Percentiles rank a stretch among this genome's conserved stretches.
Evolutionary conservation across 306 rosid species (phyloP).

Genomic region (Gastrolobium villosum): DNA sequence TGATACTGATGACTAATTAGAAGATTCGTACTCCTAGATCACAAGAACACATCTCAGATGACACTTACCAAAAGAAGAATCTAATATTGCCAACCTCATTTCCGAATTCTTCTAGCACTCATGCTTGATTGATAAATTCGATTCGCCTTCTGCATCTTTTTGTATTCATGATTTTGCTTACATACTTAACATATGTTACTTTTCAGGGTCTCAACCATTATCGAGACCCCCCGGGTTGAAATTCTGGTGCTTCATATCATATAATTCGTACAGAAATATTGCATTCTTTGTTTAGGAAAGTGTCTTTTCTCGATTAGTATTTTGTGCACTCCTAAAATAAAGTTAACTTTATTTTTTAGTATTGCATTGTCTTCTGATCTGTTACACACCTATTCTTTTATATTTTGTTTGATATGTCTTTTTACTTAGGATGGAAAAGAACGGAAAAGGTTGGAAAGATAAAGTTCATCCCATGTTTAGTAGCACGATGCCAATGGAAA

Average conservation of each 20-base stretch:
- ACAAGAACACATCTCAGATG: constrained; percentile 29
- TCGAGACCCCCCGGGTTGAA: not conserved
- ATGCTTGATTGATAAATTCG: not conserved
- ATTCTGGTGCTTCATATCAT: constrained; percentile 27
- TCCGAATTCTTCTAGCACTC: constrained; percentile 15
- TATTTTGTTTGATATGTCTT: not conserved
- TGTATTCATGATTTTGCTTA: not conserved
- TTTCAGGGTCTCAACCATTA: not conserved
- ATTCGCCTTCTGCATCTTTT: not conserved
- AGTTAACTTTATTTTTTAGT: not conserved
- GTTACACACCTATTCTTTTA: constrained; percentile 6
- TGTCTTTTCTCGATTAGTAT: constrained; percentile 11
- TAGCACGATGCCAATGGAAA: constrained; percentile 1
- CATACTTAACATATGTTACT: not conserved
- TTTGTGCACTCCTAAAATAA: not conserved
- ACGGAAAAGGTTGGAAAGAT: not conserved
- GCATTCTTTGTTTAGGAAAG: constrained; percentile 1
- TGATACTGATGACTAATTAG: constrained; percentile 35
- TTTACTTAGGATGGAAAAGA: constrained; percentile 16
- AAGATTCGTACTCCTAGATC: not conserved
- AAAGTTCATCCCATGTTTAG: constrained; percentile 12
- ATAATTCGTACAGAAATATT: not conserved
- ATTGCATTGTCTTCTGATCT: constrained; percentile 5
- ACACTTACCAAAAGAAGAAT: not conserved
- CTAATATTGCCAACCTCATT: constrained; percentile 31